Conservation (phyloP, 1,139 yeast species). For the Candida tunisiensis region DNA sequence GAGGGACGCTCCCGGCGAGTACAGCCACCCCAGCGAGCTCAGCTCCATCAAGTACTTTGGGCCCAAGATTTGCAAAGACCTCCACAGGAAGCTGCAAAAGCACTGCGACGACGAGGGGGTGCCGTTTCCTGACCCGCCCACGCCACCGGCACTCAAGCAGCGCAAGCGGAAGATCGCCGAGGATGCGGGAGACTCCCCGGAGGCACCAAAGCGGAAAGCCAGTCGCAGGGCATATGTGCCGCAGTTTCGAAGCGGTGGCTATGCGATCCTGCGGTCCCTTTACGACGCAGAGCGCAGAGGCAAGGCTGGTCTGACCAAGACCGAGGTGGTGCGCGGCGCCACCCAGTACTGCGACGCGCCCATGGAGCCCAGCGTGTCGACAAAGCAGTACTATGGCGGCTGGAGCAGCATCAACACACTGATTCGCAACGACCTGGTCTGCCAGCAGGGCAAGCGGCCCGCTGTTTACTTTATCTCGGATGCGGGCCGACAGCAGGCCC, state of each 20-base stretch:
- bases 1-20: constrained; percentile 5
- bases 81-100: constrained; percentile 24
- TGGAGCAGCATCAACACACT: constrained; percentile 63
- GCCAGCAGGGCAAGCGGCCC: constrained; percentile 29
- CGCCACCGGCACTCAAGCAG: constrained; percentile 3
- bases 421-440: constrained; percentile 44
- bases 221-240: constrained; percentile 48
- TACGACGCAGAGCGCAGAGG: constrained; percentile 25
- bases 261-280: constrained; percentile 61
- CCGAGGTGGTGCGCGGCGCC: constrained; percentile 40
- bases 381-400: constrained; percentile 44
- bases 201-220: constrained; percentile 4
- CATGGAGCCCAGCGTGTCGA: constrained; percentile 34
- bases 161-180: constrained; percentile 1
- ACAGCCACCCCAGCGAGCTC: constrained; percentile 29
- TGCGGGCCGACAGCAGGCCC: constrained; percentile 53
- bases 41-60: constrained; percentile 40
- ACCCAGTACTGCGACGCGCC: constrained; percentile 47
- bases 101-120: constrained; percentile 31
- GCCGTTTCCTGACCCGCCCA: constrained; percentile 6
- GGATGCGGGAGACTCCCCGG: not conserved
- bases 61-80: constrained; percentile 35
- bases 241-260: constrained; percentile 65
- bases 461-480: constrained; percentile 56
- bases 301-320: constrained; percentile 39